Conservation (phyloP, 371 early-diverging fungal genomes). For the Mortierella sp. region DNA sequence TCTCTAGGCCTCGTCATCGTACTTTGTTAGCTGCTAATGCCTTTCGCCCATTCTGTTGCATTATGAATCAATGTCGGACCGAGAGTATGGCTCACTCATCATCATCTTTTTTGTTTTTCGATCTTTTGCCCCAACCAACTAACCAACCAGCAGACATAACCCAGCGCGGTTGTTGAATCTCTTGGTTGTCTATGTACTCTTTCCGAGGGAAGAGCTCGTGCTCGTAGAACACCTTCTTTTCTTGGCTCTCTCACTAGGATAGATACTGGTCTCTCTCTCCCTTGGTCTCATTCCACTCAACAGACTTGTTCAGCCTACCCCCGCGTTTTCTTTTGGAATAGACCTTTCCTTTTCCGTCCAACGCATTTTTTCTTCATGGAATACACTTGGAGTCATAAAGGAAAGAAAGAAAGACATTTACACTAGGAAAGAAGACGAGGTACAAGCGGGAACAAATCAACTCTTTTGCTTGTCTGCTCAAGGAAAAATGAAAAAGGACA, state of each 20-base stretch:
- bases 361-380: neutral
- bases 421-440: neutral
- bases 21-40: neutral
- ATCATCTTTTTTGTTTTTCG: neutral
- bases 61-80: neutral
- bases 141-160: neutral
- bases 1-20: neutral
- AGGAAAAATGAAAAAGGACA: neutral
- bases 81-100: neutral
- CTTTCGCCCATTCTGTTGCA: neutral
- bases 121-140: neutral
- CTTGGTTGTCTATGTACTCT: no score
- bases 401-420: neutral
- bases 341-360: conserved; percentile 3
- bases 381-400: neutral
- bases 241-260: neutral
- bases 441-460: neutral
- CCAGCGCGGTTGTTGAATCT: neutral
- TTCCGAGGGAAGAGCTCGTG: neutral
- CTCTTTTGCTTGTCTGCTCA: neutral
- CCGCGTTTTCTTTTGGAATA: conserved; percentile 3
- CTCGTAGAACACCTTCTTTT: neutral
- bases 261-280: neutral
- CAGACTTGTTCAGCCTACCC: neutral
- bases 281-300: conserved; percentile 2